A percentile compares a stretch with the other conserved stretches of the same genome.
Evolutionary conservation across 306 rosid genomes (phyloP).

Genomic region (Mimosa bimucronata): DNA sequence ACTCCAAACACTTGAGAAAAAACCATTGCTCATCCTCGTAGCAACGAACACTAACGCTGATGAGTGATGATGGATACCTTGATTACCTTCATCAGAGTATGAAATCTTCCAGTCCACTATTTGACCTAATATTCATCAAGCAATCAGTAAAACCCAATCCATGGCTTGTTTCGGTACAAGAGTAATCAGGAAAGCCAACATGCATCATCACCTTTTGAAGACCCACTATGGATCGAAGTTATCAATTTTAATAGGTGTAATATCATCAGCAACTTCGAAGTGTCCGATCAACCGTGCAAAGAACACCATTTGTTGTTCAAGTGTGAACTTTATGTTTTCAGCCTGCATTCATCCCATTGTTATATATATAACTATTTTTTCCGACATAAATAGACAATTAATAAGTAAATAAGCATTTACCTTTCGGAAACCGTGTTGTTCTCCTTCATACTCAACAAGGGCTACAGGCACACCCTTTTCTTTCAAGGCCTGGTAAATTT

Average conservation of each 20-base stretch:
- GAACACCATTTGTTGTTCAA: conserved; percentile 98
- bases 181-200: conserved; percentile 11
- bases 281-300: conserved; percentile 85
- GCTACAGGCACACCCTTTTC: conserved; percentile 91
- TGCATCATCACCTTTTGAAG: conserved; percentile 34
- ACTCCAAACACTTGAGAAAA: neutral
- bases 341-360: conserved; percentile 62
- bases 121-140: neutral
- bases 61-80: neutral
- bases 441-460: conserved; percentile 94
- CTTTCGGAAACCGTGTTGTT: conserved; percentile 97
- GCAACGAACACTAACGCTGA: neutral
- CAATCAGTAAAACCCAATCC: neutral
- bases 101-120: neutral
- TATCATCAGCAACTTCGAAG: conserved; percentile 81
- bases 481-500: conserved; percentile 79
- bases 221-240: conserved; percentile 55
- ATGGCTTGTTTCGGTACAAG: neutral
- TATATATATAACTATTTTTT: conserved; percentile 12
- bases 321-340: conserved; percentile 88
- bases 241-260: conserved; percentile 79
- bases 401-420: conserved; percentile 41
- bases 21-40: neutral
- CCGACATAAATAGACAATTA: conserved; percentile 1
- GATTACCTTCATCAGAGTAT: neutral